Evolutionary conservation across 2,329 filamentous ascomycete species (phyloP).

Genomic region (Ophiostoma populinum): DNA sequence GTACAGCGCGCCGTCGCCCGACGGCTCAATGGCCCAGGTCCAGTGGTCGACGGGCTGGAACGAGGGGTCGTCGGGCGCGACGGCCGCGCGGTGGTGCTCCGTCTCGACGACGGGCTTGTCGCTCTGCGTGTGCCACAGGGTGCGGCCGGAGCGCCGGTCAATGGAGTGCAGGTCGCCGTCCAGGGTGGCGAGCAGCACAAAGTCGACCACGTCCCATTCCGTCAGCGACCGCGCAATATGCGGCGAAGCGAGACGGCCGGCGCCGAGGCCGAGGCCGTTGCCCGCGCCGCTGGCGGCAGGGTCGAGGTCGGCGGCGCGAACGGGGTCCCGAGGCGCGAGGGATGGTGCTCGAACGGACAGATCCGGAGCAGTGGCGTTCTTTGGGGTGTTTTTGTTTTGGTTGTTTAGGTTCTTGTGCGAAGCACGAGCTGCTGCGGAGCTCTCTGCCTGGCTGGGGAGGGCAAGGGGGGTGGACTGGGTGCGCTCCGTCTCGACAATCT

Average conservation of each 20-base stretch:
- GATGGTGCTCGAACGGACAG: conserved; percentile 82
- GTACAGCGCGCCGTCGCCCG: conserved; percentile 70
- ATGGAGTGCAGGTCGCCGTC: conserved; percentile 89
- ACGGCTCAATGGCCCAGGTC: conserved; percentile 90
- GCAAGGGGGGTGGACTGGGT: conserved; percentile 10
- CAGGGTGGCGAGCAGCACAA: conserved; percentile 99
- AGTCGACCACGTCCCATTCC: conserved; percentile 99
- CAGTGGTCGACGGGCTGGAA: conserved; percentile 62
- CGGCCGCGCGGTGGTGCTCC: conserved; percentile 57
- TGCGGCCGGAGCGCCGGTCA: conserved; percentile 69
- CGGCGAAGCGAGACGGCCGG: conserved; percentile 59
- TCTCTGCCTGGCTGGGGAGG: conserved; percentile 14
- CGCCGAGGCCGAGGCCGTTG: conserved; percentile 39
- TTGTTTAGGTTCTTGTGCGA: conserved; percentile 16
- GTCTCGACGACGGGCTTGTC: conserved; percentile 85
- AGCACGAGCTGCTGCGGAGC: conserved; percentile 11
- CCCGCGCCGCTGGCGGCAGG: not conserved
- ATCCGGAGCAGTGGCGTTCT: conserved; percentile 90
- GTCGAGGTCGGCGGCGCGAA: not conserved
- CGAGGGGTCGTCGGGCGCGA: conserved; percentile 40
- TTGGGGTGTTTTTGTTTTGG: not conserved
- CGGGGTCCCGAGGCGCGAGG: conserved; percentile 45
- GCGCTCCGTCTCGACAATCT: not conserved
- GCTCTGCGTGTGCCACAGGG: conserved; percentile 72
- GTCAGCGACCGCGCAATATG: conserved; percentile 90